Percentiles rank a stretch among this genome's conserved stretches.
Conservation (phyloP, 2,329 filamentous ascomycete genomes). For the Xylaria multiplex region DNA sequence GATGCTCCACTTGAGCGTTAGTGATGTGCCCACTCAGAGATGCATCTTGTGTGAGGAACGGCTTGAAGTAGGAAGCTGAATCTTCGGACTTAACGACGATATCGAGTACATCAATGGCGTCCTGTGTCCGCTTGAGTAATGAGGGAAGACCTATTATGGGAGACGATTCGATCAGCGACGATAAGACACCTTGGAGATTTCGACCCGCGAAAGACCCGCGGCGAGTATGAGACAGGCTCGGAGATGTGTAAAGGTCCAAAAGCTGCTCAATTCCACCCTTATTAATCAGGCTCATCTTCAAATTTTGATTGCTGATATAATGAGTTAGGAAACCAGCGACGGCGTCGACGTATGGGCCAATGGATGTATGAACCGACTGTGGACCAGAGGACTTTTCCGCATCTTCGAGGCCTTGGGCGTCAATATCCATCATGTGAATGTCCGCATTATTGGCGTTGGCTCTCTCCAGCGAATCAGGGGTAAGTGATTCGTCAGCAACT, state of each 20-base stretch:
- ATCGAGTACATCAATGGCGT: conserved; percentile 73
- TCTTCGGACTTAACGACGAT: conserved; percentile 67
- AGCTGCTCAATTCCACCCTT: conserved; percentile 84
- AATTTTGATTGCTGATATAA: conserved; percentile 77
- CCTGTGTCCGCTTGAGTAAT: conserved; percentile 77
- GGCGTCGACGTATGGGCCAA: conserved; percentile 78
- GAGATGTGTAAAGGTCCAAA: conserved; percentile 83
- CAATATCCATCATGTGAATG: conserved; percentile 72
- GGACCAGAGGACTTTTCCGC: conserved; percentile 34
- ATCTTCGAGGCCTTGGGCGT: conserved; percentile 40
- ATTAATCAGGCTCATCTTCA: conserved; percentile 80
- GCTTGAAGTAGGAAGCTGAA: conserved; percentile 74
- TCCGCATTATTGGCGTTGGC: conserved; percentile 60
- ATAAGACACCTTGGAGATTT: conserved; percentile 77
- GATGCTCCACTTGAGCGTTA: conserved; percentile 53
- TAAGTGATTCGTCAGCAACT: conserved; percentile 63
- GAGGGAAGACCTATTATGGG: conserved; percentile 85
- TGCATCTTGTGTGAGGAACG: conserved; percentile 63
- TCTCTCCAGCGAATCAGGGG: conserved; percentile 45
- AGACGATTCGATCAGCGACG: conserved; percentile 81
- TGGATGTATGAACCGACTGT: conserved; percentile 49
- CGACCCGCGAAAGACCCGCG: conserved; percentile 73
- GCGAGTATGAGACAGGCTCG: conserved; percentile 80
- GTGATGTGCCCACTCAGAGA: conserved; percentile 47
- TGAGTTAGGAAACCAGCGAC: conserved; percentile 78